Conservation (phyloP, 495 filamentous ascomycete species). For the Xylaria grammica region DNA sequence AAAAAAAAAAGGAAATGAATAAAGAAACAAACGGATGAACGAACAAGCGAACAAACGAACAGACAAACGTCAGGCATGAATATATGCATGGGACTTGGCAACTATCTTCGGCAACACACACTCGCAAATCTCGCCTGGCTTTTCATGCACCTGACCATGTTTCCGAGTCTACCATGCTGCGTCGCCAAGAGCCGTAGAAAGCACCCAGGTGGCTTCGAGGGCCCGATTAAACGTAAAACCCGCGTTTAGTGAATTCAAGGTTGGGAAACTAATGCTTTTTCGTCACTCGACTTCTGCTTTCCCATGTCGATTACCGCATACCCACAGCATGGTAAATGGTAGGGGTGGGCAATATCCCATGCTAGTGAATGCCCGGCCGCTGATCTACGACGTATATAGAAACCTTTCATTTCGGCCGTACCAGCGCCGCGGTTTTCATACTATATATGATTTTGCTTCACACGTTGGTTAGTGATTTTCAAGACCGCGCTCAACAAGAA, state of each 20-base stretch:
- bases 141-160: neutral
- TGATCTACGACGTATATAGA: neutral
- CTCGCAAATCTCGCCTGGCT: neutral
- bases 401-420: neutral
- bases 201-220: neutral
- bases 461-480: too few relatives aligned
- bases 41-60: neutral
- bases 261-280: neutral
- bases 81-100: conserved; percentile 5
- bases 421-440: neutral
- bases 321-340: neutral
- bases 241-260: neutral
- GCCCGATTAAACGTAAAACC: neutral
- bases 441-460: too few relatives aligned
- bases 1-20: too few relatives aligned
- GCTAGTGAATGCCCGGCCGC: conserved; percentile 9
- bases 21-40: too few relatives aligned
- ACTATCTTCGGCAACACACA: neutral
- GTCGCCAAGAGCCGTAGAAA: neutral
- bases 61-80: conserved; percentile 1
- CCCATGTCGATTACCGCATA: neutral
- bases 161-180: neutral
- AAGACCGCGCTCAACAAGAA: too few relatives aligned
- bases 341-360: neutral
- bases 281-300: neutral